Conservation (phyloP, 2,329 filamentous ascomycete genomes). For the Colletotrichum sp. region DNA sequence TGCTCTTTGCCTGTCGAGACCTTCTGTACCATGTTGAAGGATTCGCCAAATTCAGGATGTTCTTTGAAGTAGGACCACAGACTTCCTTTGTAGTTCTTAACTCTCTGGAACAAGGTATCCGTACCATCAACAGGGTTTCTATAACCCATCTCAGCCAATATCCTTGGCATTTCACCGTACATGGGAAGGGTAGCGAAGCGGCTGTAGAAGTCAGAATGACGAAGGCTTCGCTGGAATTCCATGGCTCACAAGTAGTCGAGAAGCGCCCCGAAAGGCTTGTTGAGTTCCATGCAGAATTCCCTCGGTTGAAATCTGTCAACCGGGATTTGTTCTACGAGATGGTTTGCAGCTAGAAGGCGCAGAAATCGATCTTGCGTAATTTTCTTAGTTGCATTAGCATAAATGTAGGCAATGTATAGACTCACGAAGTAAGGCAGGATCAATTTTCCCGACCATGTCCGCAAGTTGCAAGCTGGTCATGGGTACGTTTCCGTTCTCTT, state of each 20-base stretch:
- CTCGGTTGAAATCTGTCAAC: not conserved
- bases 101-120: not conserved
- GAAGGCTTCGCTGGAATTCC: accelerated
- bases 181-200: not conserved
- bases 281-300: not conserved
- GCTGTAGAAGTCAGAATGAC: not conserved
- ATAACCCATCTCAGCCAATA: not conserved
- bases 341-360: not conserved
- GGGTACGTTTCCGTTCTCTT: not conserved
- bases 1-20: not conserved
- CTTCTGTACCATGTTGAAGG: not conserved
- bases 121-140: not conserved
- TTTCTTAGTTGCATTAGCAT: not conserved
- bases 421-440: slow-evolving; percentile 1
- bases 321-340: not conserved
- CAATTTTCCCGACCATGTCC: not conserved
- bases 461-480: slow-evolving; percentile 8
- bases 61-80: not conserved
- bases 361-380: not conserved
- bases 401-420: not conserved
- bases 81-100: not conserved
- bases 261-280: not conserved
- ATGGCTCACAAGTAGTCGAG: not conserved
- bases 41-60: not conserved
- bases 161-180: not conserved